These are phyloP conservation scores for Fraxinus dipetala DNA, from an alignment of 305 asterid genomes.

Conservation along the genomic window DNA sequence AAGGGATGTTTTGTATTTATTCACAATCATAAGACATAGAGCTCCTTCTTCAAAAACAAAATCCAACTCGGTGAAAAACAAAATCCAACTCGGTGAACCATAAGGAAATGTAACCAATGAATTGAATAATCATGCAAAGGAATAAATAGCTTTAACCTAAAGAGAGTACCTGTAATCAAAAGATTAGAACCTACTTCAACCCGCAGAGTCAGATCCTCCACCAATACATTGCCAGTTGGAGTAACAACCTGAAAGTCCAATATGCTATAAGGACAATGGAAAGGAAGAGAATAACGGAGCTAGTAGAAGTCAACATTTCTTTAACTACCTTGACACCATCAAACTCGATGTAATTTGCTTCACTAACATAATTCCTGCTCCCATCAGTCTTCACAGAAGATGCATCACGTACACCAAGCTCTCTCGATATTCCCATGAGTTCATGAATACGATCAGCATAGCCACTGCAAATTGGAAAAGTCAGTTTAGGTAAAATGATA, in stretches of 20 bases:
- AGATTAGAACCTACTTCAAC: conserved; percentile 98
- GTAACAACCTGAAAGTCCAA: conserved; percentile 79
- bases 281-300: conserved; percentile 17
- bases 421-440: conserved; percentile 84
- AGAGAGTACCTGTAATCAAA: conserved; percentile 79
- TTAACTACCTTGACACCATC: conserved; percentile 77
- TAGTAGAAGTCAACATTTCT: conserved; percentile 23
- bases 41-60: not conserved
- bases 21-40: conserved; percentile 16
- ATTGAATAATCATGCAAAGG: conserved; percentile 9
- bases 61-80: not conserved
- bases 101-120: not conserved
- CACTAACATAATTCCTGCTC: conserved; percentile 78
- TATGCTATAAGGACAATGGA: conserved; percentile 19
- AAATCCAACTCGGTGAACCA: not conserved
- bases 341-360: conserved; percentile 93
- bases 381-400: conserved; percentile 76
- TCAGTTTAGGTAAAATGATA: conserved; percentile 18
- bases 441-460: conserved; percentile 99
- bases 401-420: conserved; percentile 61
- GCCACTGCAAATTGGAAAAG: conserved; percentile 65
- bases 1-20: conserved; percentile 10
- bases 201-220: conserved; percentile 74
- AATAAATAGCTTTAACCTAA: conserved; percentile 10
- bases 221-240: conserved; percentile 93